A percentile compares a stretch with the other conserved stretches of the same genome.
These are phyloP conservation scores for Hypomyces rosellus DNA, from an alignment of 2,329 filamentous ascomycete species.

Conservation along the genomic window DNA sequence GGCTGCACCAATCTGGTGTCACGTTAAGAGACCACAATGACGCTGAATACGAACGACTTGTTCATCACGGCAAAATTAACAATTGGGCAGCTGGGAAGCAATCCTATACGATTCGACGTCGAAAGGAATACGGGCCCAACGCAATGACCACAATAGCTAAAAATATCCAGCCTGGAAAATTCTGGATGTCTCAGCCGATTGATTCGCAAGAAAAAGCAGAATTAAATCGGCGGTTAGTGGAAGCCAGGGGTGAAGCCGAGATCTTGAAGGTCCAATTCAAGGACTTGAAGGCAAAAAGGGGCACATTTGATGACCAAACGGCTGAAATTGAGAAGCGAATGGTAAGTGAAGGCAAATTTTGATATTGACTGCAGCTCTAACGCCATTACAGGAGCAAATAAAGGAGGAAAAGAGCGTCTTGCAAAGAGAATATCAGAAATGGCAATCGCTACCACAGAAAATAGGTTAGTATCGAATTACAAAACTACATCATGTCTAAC, in stretches of 20 bases:
- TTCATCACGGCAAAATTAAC: constrained; percentile 49
- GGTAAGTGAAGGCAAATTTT: constrained; percentile 21
- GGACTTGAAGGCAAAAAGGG: constrained; percentile 32
- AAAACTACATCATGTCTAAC: not conserved
- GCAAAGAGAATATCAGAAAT: constrained; percentile 60
- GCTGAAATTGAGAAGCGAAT: constrained; percentile 33
- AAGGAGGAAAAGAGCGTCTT: constrained; percentile 58
- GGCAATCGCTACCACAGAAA: constrained; percentile 61
- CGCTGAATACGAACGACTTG: constrained; percentile 61
- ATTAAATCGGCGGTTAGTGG: constrained; percentile 47
- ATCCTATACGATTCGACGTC: constrained; percentile 58
- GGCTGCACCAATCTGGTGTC: constrained; percentile 63
- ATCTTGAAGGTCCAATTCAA: constrained; percentile 28
- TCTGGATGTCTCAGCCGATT: constrained; percentile 73
- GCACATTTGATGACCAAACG: constrained; percentile 38
- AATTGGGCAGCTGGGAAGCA: constrained; percentile 65
- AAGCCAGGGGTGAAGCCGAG: constrained; percentile 31
- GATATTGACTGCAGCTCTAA: constrained; percentile 13
- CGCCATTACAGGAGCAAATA: constrained; percentile 37
- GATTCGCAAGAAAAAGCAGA: constrained; percentile 59
- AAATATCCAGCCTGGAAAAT: constrained; percentile 52
- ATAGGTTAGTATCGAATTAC: constrained; percentile 49
- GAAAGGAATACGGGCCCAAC: constrained; percentile 71
- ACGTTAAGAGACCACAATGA: constrained; percentile 57
- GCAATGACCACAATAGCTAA: constrained; percentile 65